A percentile compares a stretch with the other conserved stretches of the same genome.
Evolutionary conservation across 129 eudicot species (phyloP).

Genomic region (Apium graveolens): DNA sequence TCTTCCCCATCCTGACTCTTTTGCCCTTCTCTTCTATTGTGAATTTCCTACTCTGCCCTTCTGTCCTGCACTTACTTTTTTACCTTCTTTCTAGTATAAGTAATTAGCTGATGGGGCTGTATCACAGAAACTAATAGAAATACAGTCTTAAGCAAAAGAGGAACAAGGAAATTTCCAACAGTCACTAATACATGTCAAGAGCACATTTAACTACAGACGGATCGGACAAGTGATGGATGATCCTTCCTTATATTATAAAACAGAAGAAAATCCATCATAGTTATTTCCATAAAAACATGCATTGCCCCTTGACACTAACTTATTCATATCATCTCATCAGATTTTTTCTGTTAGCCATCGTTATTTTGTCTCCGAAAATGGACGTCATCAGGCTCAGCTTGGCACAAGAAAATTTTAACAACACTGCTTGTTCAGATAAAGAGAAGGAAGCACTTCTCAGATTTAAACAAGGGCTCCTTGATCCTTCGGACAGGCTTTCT

Average conservation of each 20-base stretch:
- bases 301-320: too few species aligned
- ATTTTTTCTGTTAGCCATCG: neutral
- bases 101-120: too few species aligned
- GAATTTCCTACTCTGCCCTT: too few species aligned
- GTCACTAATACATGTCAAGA: neutral
- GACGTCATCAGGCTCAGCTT: neutral
- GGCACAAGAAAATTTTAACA: neutral
- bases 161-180: neutral
- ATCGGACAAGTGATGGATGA: neutral
- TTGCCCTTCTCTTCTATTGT: too few species aligned
- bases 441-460: conserved; percentile 8
- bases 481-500: conserved; percentile 7
- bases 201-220: neutral
- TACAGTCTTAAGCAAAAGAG: neutral
- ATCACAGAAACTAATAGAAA: neutral
- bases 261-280: neutral
- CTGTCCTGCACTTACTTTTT: too few species aligned
- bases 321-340: neutral
- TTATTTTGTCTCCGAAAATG: neutral
- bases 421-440: neutral
- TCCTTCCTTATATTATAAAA: neutral
- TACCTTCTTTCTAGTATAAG: too few species aligned
- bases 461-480: conserved; percentile 1
- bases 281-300: neutral
- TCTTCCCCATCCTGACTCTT: too few species aligned